Base-by-base conservation (phyloP, 768 basidiomycete genomes). In the Tulasnella sp. region DNA sequence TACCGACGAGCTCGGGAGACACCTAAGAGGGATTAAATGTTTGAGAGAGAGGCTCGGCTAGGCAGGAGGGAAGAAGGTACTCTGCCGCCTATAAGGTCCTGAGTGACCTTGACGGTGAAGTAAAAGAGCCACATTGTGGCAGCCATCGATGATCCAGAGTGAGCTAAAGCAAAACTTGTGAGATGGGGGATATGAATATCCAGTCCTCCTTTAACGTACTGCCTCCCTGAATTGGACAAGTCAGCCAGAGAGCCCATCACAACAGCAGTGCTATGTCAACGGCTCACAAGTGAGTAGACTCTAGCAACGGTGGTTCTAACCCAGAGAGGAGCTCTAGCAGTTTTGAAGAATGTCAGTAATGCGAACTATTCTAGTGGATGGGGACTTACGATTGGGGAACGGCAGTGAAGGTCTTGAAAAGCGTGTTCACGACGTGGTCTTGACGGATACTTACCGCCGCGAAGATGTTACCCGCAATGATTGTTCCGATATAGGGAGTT, bases 71-170 rank as follows among this genome's bases (percentile, higher is more conserved):
- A 11, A 22, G 16, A 29, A 26, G 16, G 26, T 59, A 72, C 70
- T 59, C 34, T 72, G 14, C 35, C 11, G 17, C 63, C 12, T 4
- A 8, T 63, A 11, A 74, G 29, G 32, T 74, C 73, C 9, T 19
- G n/a, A 9, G 72, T 74, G 14, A 74, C 29, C 35, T 72, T 41
- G 26, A 72, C 69, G n/a, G 75, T 63, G 47, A 74, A 72, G 66
- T 74, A 73, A 17, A 74, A 19, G 34, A 71, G 63, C 75, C 75
- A 75, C 17, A 69, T 34, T 7, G 68, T 65, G 17, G 74, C 73
- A 35, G 74, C 69, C 73, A 75, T 62, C 32, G 73, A 41, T 26
- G 65, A 35, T 5, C 74, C 74, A 32, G 73, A 73, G 59, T 73
- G 73, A 52, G 73, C 73, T 73, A 73, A 17, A 26, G 3, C 12